Evolutionary conservation across 2,329 filamentous ascomycete genomes (phyloP).

Genomic region (Aureobasidium sp.): DNA sequence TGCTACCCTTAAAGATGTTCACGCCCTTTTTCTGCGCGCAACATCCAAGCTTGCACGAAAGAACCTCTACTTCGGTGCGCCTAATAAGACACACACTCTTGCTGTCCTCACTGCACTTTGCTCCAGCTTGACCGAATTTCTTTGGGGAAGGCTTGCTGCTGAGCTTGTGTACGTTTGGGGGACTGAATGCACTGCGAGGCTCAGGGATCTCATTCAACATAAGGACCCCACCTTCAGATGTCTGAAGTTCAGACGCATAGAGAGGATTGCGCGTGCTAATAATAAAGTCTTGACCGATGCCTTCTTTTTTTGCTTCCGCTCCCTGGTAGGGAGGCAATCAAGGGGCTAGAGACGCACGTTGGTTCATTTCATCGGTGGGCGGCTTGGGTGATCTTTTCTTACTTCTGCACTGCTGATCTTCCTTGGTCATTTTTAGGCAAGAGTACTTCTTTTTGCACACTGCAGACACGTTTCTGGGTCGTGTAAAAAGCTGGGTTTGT

Average conservation of each 20-base stretch:
- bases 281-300: background rate
- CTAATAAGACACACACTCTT: conserved; percentile 3
- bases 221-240: no score
- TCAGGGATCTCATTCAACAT: background rate
- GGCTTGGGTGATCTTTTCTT: background rate
- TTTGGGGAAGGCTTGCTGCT: background rate
- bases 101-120: background rate
- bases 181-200: background rate
- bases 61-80: background rate
- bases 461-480: background rate
- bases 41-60: background rate
- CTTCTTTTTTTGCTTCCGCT: background rate
- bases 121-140: background rate
- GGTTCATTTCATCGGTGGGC: background rate
- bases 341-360: background rate
- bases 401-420: background rate
- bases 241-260: background rate
- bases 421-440: background rate
- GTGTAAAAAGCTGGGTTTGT: background rate
- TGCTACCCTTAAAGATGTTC: background rate
- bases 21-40: background rate
- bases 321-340: background rate
- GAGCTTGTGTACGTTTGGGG: background rate
- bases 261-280: conserved; percentile 1
- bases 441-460: background rate